Evolutionary conservation across 2,329 filamentous ascomycete genomes (phyloP).

Genomic region (Aspergillus pseudoviridinutans): DNA sequence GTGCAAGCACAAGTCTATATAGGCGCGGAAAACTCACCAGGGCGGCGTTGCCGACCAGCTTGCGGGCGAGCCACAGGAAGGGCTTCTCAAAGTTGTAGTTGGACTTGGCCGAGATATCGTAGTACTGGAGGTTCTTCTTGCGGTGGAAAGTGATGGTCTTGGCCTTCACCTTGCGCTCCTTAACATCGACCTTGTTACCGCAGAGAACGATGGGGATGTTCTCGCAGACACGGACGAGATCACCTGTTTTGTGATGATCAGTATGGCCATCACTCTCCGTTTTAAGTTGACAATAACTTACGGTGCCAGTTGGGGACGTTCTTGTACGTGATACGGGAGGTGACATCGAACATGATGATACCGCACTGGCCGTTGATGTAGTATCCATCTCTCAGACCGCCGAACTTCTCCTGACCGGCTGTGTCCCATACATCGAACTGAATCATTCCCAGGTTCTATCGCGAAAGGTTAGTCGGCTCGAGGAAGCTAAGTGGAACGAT

Average conservation of each 20-base stretch:
- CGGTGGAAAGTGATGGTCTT: constrained; percentile 99
- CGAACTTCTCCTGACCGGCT: constrained; percentile 98
- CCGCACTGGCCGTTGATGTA: constrained; percentile 99
- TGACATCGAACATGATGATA: constrained; percentile 99
- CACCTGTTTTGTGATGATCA: constrained; percentile 56
- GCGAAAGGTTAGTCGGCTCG: constrained; percentile 25
- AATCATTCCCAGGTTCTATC: constrained; percentile 84
- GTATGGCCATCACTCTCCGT: background rate
- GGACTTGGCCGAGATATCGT: constrained; percentile 99
- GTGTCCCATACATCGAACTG: constrained; percentile 99
- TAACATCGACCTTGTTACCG: constrained; percentile 99
- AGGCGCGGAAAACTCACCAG: constrained; percentile 57
- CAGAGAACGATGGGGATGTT: constrained; percentile 97
- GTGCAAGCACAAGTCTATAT: constrained; percentile 16
- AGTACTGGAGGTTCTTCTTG: constrained; percentile 99
- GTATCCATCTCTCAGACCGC: constrained; percentile 98
- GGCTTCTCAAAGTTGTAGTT: constrained; percentile 99
- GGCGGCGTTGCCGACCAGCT: constrained; percentile 89
- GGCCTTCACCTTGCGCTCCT: constrained; percentile 99
- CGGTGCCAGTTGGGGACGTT: constrained; percentile 99
- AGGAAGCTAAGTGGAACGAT: constrained; percentile 10
- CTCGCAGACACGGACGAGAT: constrained; percentile 98
- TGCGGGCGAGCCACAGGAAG: constrained; percentile 98
- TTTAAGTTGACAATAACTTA: constrained; percentile 51
- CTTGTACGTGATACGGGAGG: constrained; percentile 99